phyloP scores from a whole-genome alignment of 2,329 filamentous ascomycete species.

The Leptographium procerum region DNA sequence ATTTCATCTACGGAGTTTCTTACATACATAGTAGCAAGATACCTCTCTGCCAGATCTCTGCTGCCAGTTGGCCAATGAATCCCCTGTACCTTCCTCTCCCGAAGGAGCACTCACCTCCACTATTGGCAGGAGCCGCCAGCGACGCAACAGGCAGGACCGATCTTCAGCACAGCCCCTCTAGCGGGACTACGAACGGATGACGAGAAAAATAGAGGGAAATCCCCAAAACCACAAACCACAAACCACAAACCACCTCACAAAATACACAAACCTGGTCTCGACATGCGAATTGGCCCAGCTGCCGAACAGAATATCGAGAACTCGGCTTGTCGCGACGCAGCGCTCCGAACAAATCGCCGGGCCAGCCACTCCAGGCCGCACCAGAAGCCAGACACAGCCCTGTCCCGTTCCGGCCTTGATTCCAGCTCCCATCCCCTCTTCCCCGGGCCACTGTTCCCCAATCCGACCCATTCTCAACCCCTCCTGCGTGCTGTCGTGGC shows the following conservation, averaged over 20 bases:
- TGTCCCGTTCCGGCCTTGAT: neutral
- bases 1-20: too few relatives aligned
- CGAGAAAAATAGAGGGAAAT: neutral
- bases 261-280: neutral
- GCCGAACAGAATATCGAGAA: neutral
- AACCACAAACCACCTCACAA: neutral
- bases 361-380: neutral
- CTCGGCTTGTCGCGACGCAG: neutral
- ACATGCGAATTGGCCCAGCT: neutral
- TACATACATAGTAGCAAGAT: too few relatives aligned
- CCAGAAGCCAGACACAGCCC: neutral
- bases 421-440: neutral
- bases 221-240: too few relatives aligned
- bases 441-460: neutral
- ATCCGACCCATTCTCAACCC: neutral
- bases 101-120: neutral
- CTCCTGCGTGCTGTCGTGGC: neutral
- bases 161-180: constrained; percentile 2
- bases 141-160: neutral
- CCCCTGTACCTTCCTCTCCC: neutral
- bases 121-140: neutral
- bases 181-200: neutral
- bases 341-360: neutral
- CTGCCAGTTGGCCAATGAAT: neutral
- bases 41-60: neutral